Evolutionary conservation across 148 eudicot species (phyloP).

Genomic region (Rhododendron molle): DNA sequence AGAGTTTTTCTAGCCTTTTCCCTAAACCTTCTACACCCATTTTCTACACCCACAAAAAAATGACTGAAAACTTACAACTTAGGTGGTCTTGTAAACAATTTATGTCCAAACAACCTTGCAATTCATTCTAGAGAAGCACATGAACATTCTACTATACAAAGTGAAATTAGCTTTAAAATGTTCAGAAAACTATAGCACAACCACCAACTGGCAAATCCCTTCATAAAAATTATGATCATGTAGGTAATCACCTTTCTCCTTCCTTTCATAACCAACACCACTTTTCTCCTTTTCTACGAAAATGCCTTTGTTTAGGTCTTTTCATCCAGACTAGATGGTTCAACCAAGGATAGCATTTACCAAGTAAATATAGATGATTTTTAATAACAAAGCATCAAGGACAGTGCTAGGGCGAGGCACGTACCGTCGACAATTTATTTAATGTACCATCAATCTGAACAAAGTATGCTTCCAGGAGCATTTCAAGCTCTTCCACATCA

Average conservation of each 20-base stretch:
- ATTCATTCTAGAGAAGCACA: neutral
- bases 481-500: constrained; percentile 98
- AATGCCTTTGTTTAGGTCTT: neutral
- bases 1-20: neutral
- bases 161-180: neutral
- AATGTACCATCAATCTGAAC: constrained; percentile 98
- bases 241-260: neutral
- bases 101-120: neutral
- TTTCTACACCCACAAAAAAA: no score
- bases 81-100: neutral
- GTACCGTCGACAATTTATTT: constrained; percentile 87
- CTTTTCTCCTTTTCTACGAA: neutral
- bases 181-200: neutral
- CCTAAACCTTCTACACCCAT: neutral
- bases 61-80: neutral
- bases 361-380: neutral
- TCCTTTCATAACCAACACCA: neutral
- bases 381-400: neutral
- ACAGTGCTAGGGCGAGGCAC: constrained; percentile 7
- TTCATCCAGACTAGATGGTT: neutral
- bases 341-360: neutral
- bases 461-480: constrained; percentile 98
- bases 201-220: neutral
- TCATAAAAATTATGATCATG: neutral
- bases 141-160: neutral